Base-by-base conservation (phyloP, 2,329 filamentous ascomycete genomes). In the Fusarium fracticaudum region DNA sequence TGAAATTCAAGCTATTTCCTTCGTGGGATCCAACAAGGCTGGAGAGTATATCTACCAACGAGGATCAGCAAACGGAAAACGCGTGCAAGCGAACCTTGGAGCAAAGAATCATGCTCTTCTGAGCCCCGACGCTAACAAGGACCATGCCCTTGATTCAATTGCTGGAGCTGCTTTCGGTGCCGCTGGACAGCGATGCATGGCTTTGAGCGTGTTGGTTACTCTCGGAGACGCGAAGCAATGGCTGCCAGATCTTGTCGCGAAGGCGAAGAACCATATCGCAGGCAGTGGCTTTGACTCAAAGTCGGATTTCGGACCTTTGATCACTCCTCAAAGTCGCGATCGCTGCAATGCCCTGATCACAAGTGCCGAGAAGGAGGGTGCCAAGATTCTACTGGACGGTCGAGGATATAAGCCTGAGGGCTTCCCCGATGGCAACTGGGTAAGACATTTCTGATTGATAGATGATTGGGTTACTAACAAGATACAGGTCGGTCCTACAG, bases 91-190 rank as follows among this genome's bases (percentile, higher is more conserved):
- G 78, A 95, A 95, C 83, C 84, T 95, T 64, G 93, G 93, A 47
- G 93, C 93, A 71, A 95, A 95, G 88, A 95, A 95, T 86, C 93
- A 95, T 81, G 93, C 92, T 18, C 91, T 92, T 53, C 89, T 95
- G 20, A 88, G 95, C 68, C 92, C 93, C 12, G 93, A 95, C 84
- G 92, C 90, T 83, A 94, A 94, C 85, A 94, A 93, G 87, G 93
- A 95, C 83, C 91, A 94, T 69, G 92, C 93, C 44, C 84, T 95
- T 65, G 94, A 94, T 81, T 90, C 92, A 18, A 93, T 95, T 72
- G 89, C 92, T 2, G 93, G 93, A 68, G 93, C 93, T n/a, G 93
- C 93, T 6, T 95, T 95, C 71, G 93, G 93, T 71, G 93, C 93
- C 66, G 93, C 93, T 31, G 93, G 93, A 33, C 93, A 95, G 84